Evolutionary conservation across 139 green algal genomes (phyloP), one percentile per base, ranked within the genome.

Genomic region (Pseudopediastrum boryanum): DNA sequence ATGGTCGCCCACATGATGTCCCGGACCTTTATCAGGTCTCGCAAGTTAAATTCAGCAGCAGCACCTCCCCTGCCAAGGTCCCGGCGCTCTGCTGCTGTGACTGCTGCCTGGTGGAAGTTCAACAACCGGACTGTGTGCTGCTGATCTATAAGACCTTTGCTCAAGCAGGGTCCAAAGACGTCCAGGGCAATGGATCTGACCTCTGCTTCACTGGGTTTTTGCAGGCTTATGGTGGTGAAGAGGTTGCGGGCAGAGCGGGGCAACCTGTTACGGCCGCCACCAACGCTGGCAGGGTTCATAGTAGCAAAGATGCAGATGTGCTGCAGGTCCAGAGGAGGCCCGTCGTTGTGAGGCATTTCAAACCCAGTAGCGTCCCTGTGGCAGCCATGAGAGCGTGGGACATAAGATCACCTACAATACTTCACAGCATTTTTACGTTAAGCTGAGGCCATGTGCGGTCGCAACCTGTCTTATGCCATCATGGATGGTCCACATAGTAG

Each of bases 241-340:
- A 84, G 63, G 52, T 51, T 66, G 56, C 65, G 21, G 2, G 82
- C 63, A 3, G 82, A 87, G 39, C 63, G 44, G 0, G 82, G 73
- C 59, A 87, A 77, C n/a, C 73, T 41, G 43, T 41, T 75, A 51
- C 76, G 77, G 29, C 82, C 82, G 44, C 82, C 82, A 33, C 82
- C 82, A 16, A 71, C 29, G 10, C 91, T 96, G 29, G 89, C 90
- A 0, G 95, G 95, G 83, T 98, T 98, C 94, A 98, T 98, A 44
- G 89, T 89, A 1, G 88, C 93, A 84, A 98, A 94, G 7, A 98
- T 67, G 2, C 92, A 80, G 83, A 98, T 96, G 64, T 71, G 36
- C 6, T 96, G 90, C 39, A 98, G 79, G 74, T 96, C 72, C 2
- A 94, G 89, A 0, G 56, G 29, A 64, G 48, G 29, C 38, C 51